Evolutionary conservation across 2,329 filamentous ascomycete genomes (phyloP).

Genomic region (Alternaria burnsii): DNA sequence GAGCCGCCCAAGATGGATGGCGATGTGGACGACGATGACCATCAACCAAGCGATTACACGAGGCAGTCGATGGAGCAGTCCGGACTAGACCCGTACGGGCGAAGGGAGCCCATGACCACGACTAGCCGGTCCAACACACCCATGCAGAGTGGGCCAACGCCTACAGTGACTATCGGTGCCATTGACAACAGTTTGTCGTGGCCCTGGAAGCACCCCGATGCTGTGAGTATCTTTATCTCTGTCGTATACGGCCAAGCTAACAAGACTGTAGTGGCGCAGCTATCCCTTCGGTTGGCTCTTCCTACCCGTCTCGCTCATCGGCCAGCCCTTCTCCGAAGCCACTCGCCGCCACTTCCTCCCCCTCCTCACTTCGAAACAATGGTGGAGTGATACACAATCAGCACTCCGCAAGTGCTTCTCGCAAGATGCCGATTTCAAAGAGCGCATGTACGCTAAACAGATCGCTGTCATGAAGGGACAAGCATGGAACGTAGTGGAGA

Average conservation of each 20-base stretch:
- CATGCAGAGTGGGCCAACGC: constrained; percentile 59
- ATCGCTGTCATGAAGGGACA: constrained; percentile 99
- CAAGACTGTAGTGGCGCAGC: constrained; percentile 68
- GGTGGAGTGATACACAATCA: constrained; percentile 95
- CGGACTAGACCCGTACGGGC: constrained; percentile 69
- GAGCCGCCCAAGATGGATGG: constrained; percentile 77
- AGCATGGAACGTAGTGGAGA: constrained; percentile 99
- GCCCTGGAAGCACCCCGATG: constrained; percentile 99
- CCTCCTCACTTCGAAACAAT: constrained; percentile 88
- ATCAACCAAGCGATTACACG: constrained; percentile 60
- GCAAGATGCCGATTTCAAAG: constrained; percentile 94
- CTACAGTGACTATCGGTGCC: constrained; percentile 81
- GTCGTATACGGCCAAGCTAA: constrained; percentile 19
- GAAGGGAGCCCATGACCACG: constrained; percentile 86
- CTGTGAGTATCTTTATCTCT: constrained; percentile 58
- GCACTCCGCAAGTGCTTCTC: constrained; percentile 88
- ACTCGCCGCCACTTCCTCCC: constrained; percentile 96
- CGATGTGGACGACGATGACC: constrained; percentile 45
- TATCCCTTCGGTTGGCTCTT: constrained; percentile 99
- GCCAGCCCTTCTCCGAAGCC: constrained; percentile 92
- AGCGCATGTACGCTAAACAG: constrained; percentile 98
- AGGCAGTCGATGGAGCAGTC: constrained; percentile 66
- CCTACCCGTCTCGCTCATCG: constrained; percentile 93
- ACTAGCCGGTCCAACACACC: constrained; percentile 66
- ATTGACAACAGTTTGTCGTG: constrained; percentile 98